Evolutionary conservation across 768 basidiomycete species (phyloP).

Genomic region (Suillus americanus): DNA sequence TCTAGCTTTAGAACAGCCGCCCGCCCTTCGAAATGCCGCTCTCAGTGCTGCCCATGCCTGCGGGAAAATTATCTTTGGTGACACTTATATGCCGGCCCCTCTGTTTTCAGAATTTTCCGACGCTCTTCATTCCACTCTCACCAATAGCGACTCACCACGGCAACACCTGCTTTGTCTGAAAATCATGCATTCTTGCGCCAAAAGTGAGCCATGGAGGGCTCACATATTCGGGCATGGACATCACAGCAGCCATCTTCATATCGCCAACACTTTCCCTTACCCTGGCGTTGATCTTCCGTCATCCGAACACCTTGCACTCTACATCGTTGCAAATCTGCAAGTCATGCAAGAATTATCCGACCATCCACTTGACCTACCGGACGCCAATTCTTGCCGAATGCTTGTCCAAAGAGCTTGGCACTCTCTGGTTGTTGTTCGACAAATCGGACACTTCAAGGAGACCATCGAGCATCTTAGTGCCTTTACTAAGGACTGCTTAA

Average conservation of each 20-base stretch:
- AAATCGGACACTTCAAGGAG: background rate
- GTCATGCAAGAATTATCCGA: background rate
- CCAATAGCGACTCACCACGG: background rate
- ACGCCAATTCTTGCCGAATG: background rate
- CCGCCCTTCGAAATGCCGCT: slow-evolving; percentile 4
- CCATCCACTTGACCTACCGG: background rate
- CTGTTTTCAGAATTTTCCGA: background rate
- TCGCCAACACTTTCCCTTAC: slow-evolving; percentile 8
- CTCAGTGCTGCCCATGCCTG: slow-evolving; percentile 2
- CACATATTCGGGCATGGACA: slow-evolving; percentile 3
- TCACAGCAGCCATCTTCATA: background rate
- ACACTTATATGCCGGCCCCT: background rate
- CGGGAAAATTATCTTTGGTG: background rate
- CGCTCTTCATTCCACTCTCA: background rate
- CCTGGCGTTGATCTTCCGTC: background rate
- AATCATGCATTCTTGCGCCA: slow-evolving; percentile 2
- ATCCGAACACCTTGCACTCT: slow-evolving; percentile 7
- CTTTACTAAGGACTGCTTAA: background rate
- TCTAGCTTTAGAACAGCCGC: background rate
- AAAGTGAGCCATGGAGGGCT: background rate
- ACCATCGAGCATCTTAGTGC: background rate
- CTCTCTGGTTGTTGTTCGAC: background rate
- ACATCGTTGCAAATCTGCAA: slow-evolving; percentile 2
- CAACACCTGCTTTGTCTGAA: slow-evolving; percentile 9
- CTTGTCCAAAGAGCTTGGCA: background rate